These are phyloP conservation scores for Ogataea hybrid DNA, from an alignment of 1,139 yeast species.

Conservation along the genomic window DNA sequence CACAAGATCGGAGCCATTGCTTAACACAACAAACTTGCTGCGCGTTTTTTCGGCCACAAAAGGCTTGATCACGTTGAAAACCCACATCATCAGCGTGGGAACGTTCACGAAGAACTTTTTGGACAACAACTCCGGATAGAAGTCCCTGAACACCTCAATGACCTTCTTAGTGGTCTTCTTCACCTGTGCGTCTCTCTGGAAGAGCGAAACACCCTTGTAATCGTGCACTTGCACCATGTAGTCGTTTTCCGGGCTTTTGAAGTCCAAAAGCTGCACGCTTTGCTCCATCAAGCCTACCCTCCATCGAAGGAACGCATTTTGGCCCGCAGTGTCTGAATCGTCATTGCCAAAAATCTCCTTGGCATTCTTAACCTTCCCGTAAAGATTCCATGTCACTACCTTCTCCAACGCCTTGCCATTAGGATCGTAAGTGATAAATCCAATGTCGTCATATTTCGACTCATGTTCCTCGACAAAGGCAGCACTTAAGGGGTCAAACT, in stretches of 20 bases:
- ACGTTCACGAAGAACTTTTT: constrained; percentile 79
- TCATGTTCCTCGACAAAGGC: constrained; percentile 71
- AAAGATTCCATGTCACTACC: constrained; percentile 81
- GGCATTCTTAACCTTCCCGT: constrained; percentile 69
- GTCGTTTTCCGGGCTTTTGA: constrained; percentile 43
- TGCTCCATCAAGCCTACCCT: constrained; percentile 89
- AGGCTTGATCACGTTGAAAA: constrained; percentile 58
- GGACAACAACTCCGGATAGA: constrained; percentile 79
- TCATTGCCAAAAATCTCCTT: constrained; percentile 57
- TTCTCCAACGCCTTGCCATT: constrained; percentile 40
- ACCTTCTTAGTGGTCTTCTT: constrained; percentile 70
- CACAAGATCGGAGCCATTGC: constrained; percentile 55
- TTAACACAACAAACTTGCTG: constrained; percentile 67
- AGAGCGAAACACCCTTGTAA: constrained; percentile 73
- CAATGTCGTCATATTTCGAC: constrained; percentile 55
- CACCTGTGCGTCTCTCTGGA: constrained; percentile 68
- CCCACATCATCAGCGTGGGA: constrained; percentile 77
- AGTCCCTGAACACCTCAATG: constrained; percentile 65
- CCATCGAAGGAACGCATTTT: constrained; percentile 74
- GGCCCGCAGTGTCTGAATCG: constrained; percentile 11
- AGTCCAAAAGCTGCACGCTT: constrained; percentile 62
- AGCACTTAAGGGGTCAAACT: constrained; percentile 75
- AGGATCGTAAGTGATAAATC: constrained; percentile 56
- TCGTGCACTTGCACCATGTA: constrained; percentile 85
- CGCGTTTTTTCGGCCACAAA: constrained; percentile 69